A percentile compares a stretch with the other conserved stretches of the same genome.
These are phyloP conservation scores for Ceratocystis ficicola DNA, from an alignment of 2,329 filamentous ascomycete genomes.

Conservation along the genomic window DNA sequence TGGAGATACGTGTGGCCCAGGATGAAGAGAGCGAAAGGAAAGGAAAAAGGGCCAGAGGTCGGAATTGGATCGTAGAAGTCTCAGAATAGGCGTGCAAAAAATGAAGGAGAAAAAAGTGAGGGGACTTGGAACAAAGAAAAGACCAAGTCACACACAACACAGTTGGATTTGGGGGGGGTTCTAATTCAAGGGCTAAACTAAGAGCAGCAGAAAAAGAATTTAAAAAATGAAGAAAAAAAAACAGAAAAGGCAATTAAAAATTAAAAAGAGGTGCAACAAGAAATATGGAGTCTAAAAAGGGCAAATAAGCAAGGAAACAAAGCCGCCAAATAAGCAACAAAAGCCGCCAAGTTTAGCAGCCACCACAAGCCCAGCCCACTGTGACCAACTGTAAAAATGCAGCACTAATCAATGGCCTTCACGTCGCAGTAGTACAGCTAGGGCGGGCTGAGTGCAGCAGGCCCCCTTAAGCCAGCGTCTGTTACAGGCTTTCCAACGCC, in stretches of 20 bases:
- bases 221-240: neutral
- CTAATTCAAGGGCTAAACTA: conserved; percentile 10
- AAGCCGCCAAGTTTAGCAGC: no score
- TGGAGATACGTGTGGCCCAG: neutral
- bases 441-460: neutral
- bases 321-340: no score
- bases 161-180: no score
- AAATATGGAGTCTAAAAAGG: no score
- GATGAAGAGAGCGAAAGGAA: conserved; percentile 1
- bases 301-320: no score
- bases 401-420: no score
- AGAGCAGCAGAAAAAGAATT: neutral
- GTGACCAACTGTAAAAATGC: no score
- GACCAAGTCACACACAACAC: conserved; percentile 11
- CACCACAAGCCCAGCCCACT: no score
- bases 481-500: no score
- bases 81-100: conserved; percentile 11
- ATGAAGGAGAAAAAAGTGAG: conserved; percentile 2
- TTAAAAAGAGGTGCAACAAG: neutral
- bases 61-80: neutral
- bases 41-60: neutral
- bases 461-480: no score
- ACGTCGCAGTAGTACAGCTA: neutral
- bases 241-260: neutral
- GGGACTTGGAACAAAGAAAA: conserved; percentile 10